Evolutionary conservation across 768 basidiomycete species (phyloP).

Genomic region (Serendipita vermifera): DNA sequence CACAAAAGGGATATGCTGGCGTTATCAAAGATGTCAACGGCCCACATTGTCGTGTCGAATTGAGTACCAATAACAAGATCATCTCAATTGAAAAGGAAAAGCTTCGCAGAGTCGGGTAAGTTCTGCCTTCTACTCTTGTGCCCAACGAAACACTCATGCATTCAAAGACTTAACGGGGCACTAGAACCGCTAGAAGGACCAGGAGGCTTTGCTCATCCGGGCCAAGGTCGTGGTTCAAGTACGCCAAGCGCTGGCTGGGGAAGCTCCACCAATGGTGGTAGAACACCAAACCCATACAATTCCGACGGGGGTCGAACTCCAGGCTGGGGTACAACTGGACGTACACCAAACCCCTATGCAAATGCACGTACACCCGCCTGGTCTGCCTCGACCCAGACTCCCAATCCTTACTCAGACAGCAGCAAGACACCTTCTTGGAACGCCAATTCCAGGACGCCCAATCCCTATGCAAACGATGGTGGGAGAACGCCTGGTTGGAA

Average conservation of each 20-base stretch:
- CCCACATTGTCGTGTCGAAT: slow-evolving; percentile 70
- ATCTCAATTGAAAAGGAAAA: slow-evolving; percentile 77
- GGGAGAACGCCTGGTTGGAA: slow-evolving; percentile 25
- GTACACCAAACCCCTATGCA: slow-evolving; percentile 37
- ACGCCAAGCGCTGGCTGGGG: slow-evolving; percentile 23
- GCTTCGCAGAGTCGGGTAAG: slow-evolving; percentile 58
- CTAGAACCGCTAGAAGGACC: slow-evolving; percentile 27
- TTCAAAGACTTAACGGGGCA: slow-evolving; percentile 42
- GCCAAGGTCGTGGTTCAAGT: slow-evolving; percentile 25
- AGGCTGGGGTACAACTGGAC: slow-evolving; percentile 19
- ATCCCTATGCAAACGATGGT: slow-evolving; percentile 31
- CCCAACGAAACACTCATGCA: neutral
- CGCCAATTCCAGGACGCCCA: slow-evolving; percentile 40
- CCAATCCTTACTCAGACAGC: slow-evolving; percentile 54
- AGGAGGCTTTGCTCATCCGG: slow-evolving; percentile 17
- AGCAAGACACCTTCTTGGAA: slow-evolving; percentile 48
- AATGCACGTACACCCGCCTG: slow-evolving; percentile 55
- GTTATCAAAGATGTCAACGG: slow-evolving; percentile 94
- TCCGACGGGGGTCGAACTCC: slow-evolving; percentile 18
- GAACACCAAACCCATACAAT: slow-evolving; percentile 42
- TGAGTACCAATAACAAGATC: slow-evolving; percentile 79
- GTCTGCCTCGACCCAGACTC: slow-evolving; percentile 48
- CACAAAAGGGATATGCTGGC: slow-evolving; percentile 82
- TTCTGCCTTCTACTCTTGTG: slow-evolving; percentile 14
- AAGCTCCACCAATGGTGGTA: slow-evolving; percentile 17